Conservation (phyloP, 2,329 filamentous ascomycete genomes). For the Phialemonium atrogriseum region DNA sequence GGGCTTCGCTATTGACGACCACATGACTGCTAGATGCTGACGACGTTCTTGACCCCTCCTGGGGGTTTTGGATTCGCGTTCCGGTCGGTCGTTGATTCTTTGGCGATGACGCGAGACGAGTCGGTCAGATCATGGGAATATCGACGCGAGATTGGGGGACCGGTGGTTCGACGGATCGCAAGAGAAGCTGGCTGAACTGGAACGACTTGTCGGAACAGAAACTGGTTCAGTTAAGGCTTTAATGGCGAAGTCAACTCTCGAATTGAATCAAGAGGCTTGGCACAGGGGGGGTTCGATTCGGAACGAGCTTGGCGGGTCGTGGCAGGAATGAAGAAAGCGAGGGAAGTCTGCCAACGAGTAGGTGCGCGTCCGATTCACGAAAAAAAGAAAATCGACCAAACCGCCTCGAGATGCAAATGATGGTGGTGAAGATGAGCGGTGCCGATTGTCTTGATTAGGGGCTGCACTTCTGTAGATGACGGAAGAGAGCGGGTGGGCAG, state of each 20-base stretch:
- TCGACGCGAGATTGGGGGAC: neutral
- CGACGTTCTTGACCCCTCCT: too few species aligned
- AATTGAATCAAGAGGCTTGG: slow-evolving; percentile 3
- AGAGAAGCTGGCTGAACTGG: neutral
- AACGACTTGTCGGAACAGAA: too few species aligned
- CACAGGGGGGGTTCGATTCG: slow-evolving; percentile 1
- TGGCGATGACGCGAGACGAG: slow-evolving; percentile 1
- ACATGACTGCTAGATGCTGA: too few species aligned
- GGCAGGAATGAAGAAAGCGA: slow-evolving; percentile 16
- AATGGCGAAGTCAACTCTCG: too few species aligned
- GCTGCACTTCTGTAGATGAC: too few species aligned
- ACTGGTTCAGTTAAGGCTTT: too few species aligned
- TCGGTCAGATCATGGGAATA: neutral
- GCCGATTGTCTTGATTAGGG: slow-evolving; percentile 3
- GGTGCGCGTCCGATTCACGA: too few species aligned
- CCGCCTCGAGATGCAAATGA: slow-evolving; percentile 7
- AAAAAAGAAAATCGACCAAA: too few species aligned
- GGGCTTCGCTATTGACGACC: slow-evolving; percentile 27
- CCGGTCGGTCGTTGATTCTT: slow-evolving; percentile 1
- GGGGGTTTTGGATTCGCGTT: too few species aligned
- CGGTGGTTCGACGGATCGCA: neutral
- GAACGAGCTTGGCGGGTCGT: slow-evolving; percentile 4
- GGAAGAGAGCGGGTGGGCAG: slow-evolving; percentile 5
- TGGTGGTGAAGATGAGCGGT: slow-evolving; percentile 3
- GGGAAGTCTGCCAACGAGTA: slow-evolving; percentile 15